Evolutionary conservation across 768 basidiomycete genomes (phyloP).

Genomic region (Pleurotus citrinopileatus): DNA sequence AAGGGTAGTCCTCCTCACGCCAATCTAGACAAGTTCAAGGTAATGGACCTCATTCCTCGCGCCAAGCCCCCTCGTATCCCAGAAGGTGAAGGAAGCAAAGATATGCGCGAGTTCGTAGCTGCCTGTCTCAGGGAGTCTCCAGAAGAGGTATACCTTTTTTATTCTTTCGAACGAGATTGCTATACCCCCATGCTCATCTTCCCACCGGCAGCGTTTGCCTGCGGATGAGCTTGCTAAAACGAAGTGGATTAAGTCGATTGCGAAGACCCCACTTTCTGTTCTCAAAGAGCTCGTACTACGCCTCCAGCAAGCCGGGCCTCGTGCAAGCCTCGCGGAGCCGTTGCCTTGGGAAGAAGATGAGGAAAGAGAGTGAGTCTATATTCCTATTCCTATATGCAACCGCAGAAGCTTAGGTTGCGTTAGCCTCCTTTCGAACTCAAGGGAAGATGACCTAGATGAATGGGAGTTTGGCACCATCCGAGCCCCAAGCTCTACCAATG

Average conservation of each 20-base stretch:
- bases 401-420: constrained; percentile 10
- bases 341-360: constrained; percentile 74
- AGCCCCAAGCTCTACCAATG: constrained; percentile 29
- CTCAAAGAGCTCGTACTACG: constrained; percentile 81
- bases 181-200: constrained; percentile 11
- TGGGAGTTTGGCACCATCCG: constrained; percentile 82
- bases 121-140: constrained; percentile 82
- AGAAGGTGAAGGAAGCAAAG: constrained; percentile 77
- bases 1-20: constrained; percentile 95
- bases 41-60: constrained; percentile 87
- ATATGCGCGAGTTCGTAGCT: constrained; percentile 86
- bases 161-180: background rate
- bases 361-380: constrained; percentile 43
- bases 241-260: constrained; percentile 84
- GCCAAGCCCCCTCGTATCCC: constrained; percentile 77
- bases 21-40: constrained; percentile 79
- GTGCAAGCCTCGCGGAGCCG: constrained; percentile 74
- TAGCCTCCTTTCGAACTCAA: constrained; percentile 19
- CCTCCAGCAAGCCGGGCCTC: constrained; percentile 68
- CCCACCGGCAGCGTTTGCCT: constrained; percentile 60
- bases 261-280: constrained; percentile 62
- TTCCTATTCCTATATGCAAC: background rate
- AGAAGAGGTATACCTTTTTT: constrained; percentile 59
- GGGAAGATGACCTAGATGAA: constrained; percentile 32
- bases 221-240: constrained; percentile 87